phyloP scores from a whole-genome alignment of 2,329 filamentous ascomycete species.

The Ceratocystiopsis minuta region DNA sequence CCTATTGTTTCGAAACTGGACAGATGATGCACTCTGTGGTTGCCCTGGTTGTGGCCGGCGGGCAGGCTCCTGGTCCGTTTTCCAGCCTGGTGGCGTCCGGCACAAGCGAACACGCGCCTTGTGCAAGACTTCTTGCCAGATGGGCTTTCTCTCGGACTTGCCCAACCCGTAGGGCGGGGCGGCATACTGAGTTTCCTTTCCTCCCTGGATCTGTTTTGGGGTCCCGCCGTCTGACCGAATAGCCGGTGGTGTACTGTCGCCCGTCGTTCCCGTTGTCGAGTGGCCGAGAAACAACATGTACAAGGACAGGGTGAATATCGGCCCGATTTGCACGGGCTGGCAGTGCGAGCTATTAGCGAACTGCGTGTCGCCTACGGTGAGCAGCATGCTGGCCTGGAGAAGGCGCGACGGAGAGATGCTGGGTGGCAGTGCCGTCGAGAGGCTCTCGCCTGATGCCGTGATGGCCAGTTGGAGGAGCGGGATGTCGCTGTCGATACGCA shows the following conservation, averaged over 20 bases:
- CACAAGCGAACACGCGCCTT: conserved; percentile 73
- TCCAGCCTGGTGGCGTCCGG: conserved; percentile 40
- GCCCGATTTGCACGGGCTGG: conserved; percentile 62
- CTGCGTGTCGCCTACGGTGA: conserved; percentile 72
- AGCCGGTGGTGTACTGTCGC: no score
- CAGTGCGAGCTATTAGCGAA: conserved; percentile 50
- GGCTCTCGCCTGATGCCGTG: conserved; percentile 74
- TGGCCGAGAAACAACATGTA: conserved; percentile 93
- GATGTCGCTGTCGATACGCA: conserved; percentile 75
- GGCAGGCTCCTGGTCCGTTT: no score
- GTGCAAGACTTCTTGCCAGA: conserved; percentile 94
- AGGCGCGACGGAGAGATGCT: conserved; percentile 80
- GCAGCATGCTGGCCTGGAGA: conserved; percentile 78
- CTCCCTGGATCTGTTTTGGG: neutral
- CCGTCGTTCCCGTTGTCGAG: conserved; percentile 10
- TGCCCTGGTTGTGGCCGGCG: no score
- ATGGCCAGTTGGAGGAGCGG: conserved; percentile 87
- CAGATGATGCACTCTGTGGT: no score
- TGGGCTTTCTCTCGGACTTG: conserved; percentile 43
- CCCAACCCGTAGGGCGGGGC: conserved; percentile 23
- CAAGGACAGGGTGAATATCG: conserved; percentile 67
- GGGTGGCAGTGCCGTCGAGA: conserved; percentile 61
- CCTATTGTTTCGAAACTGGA: no score
- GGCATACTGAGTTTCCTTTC: neutral
- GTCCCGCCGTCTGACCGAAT: neutral